phyloP scores from a whole-genome alignment of 495 filamentous ascomycete genomes.

The Polyplosphaeria fusca region DNA sequence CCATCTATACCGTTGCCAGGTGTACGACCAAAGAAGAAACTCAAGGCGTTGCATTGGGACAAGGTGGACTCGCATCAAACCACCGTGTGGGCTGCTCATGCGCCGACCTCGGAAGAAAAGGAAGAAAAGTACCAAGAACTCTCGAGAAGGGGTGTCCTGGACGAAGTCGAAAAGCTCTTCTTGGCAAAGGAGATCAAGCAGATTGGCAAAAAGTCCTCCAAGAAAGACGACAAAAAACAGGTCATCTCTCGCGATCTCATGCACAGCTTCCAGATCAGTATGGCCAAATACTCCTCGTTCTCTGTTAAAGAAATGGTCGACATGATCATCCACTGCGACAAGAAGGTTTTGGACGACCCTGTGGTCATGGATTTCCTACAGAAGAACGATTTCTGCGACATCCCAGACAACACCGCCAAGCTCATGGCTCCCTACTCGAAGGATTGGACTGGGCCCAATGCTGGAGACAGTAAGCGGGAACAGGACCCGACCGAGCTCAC shows the following conservation, averaged over 20 bases:
- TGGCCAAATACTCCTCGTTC: constrained; percentile 81
- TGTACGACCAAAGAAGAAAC: constrained; percentile 94
- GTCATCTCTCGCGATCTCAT: constrained; percentile 89
- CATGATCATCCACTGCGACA: constrained; percentile 94
- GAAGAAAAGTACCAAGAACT: constrained; percentile 95
- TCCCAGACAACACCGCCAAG: constrained; percentile 87
- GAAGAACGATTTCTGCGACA: constrained; percentile 84
- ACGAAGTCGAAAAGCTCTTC: constrained; percentile 96
- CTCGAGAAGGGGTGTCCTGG: constrained; percentile 86
- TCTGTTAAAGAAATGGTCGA: constrained; percentile 79
- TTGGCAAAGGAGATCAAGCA: constrained; percentile 96
- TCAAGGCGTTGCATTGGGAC: constrained; percentile 99
- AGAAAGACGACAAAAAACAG: constrained; percentile 94
- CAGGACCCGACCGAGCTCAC: constrained; percentile 86
- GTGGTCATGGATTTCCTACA: constrained; percentile 98
- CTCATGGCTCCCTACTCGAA: constrained; percentile 90
- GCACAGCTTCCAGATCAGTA: constrained; percentile 87
- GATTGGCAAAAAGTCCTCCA: constrained; percentile 63
- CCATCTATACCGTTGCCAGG: constrained; percentile 48
- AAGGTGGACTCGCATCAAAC: constrained; percentile 93
- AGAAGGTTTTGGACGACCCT: constrained; percentile 81
- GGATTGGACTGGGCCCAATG: constrained; percentile 92
- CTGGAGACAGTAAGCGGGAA: constrained; percentile 73
- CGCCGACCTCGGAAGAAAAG: constrained; percentile 73
- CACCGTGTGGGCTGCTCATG: constrained; percentile 90